phyloP scores from a whole-genome alignment of 2,329 filamentous ascomycete genomes.

The Monosporascus sp. region DNA sequence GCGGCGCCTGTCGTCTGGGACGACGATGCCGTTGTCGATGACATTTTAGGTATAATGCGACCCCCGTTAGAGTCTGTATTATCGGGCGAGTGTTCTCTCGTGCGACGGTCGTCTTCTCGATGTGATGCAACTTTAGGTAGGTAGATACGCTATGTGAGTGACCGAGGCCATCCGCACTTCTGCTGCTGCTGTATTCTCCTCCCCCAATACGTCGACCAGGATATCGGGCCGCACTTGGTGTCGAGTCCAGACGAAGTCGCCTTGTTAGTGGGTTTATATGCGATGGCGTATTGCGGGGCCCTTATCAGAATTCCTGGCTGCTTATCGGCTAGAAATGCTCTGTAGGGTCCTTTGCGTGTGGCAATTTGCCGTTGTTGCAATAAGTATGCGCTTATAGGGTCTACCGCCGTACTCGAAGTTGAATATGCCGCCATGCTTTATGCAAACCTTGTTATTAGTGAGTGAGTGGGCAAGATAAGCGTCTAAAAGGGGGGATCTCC shows the following conservation, averaged over 20 bases:
- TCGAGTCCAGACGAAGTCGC: conserved; percentile 25
- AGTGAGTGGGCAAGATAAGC: no score
- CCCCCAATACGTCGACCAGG: neutral
- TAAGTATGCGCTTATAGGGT: no score
- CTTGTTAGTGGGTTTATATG: neutral
- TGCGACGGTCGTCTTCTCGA: neutral
- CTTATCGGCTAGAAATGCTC: no score
- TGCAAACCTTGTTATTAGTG: no score
- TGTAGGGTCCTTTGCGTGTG: no score
- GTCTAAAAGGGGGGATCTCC: no score
- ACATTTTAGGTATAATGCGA: conserved; percentile 24
- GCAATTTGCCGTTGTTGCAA: no score
- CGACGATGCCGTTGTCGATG: conserved; percentile 44
- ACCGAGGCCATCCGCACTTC: neutral
- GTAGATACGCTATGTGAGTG: neutral
- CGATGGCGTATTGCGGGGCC: neutral
- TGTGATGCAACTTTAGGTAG: conserved; percentile 3
- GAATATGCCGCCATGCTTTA: no score
- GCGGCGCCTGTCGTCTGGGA: conserved; percentile 53
- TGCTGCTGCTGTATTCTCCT: neutral
- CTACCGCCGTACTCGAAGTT: no score
- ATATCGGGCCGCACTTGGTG: neutral
- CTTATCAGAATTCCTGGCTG: no score
- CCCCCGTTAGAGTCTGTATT: no score
- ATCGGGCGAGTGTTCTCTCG: neutral